Evolutionary conservation across 1,139 yeast species (phyloP).

Genomic region (Debaryomyces psychrophilus): DNA sequence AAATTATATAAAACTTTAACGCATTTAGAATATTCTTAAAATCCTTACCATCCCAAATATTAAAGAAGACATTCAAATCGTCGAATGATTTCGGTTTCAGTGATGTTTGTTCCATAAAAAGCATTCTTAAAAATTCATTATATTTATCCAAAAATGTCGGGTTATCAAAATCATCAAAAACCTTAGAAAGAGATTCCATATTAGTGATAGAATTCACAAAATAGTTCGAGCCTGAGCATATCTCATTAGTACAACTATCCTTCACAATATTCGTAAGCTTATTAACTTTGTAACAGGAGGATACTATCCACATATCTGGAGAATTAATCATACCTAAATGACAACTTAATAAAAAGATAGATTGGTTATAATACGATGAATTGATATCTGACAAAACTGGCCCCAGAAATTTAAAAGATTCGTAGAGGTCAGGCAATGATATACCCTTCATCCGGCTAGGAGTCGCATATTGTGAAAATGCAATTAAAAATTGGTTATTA

Average conservation of each 20-base stretch:
- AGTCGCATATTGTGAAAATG: constrained; percentile 30
- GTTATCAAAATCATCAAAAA: constrained; percentile 18
- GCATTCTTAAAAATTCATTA: constrained; percentile 19
- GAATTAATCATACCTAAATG: constrained; percentile 31
- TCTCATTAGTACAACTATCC: constrained; percentile 30
- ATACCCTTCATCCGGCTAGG: constrained; percentile 20
- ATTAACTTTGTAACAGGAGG: constrained; percentile 17
- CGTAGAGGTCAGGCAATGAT: constrained; percentile 27
- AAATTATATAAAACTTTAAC: constrained; percentile 34
- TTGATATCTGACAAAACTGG: constrained; percentile 18
- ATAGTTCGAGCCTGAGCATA: constrained; percentile 26
- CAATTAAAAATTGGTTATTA: constrained; percentile 21
- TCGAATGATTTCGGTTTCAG: constrained; percentile 19
- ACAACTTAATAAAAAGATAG: constrained; percentile 30
- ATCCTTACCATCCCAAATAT: constrained; percentile 39
- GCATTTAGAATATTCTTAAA: constrained; percentile 29
- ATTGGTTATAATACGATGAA: constrained; percentile 32
- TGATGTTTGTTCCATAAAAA: constrained; percentile 18
- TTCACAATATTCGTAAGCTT: constrained; percentile 27
- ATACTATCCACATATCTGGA: constrained; percentile 33
- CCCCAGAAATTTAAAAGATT: constrained; percentile 24
- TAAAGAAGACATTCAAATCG: constrained; percentile 31
- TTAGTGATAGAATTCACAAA: constrained; percentile 29
- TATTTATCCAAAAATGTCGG: constrained; percentile 14
- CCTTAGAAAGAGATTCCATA: constrained; percentile 18